Conservation (phyloP, 331 rosid genomes). For the Spiraea crenata region DNA sequence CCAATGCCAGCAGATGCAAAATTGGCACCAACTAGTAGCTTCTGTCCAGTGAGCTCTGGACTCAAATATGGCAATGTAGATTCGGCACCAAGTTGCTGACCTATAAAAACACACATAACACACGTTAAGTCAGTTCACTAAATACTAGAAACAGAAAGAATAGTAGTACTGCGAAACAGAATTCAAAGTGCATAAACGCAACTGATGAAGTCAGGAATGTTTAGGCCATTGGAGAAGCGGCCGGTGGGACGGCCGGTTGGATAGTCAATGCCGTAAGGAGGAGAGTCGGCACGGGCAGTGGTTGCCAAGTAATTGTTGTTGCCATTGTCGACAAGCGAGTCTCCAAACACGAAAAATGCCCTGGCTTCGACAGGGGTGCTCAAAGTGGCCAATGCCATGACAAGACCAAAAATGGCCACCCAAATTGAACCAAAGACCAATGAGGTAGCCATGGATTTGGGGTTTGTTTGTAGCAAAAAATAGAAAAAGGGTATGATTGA, state of each 20-base stretch:
- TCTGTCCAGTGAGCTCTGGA: slow-evolving; percentile 54
- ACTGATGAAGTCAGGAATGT: slow-evolving; percentile 85
- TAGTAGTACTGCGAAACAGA: too few relatives aligned
- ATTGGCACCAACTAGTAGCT: slow-evolving; percentile 73
- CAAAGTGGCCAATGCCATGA: slow-evolving; percentile 25
- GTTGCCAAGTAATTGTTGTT: slow-evolving; percentile 81
- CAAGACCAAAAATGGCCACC: slow-evolving; percentile 9
- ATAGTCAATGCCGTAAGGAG: slow-evolving; percentile 78
- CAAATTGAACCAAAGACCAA: slow-evolving; percentile 13
- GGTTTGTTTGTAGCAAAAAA: not conserved
- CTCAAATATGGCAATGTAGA: slow-evolving; percentile 59
- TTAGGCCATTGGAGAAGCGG: slow-evolving; percentile 83
- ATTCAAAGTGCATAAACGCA: not conserved
- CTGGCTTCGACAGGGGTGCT: slow-evolving; percentile 49
- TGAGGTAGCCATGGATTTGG: slow-evolving; percentile 52
- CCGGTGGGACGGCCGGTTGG: slow-evolving; percentile 66
- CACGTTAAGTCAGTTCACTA: not conserved
- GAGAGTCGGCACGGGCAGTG: slow-evolving; percentile 69
- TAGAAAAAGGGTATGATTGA: not conserved
- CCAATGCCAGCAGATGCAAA: slow-evolving; percentile 91
- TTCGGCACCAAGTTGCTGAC: slow-evolving; percentile 56
- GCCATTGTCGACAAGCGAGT: slow-evolving; percentile 81
- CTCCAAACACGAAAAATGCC: slow-evolving; percentile 92
- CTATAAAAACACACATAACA: slow-evolving; percentile 22
- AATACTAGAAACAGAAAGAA: not conserved